These are phyloP conservation scores for Anaeromyces robustus DNA, from an alignment of 192 early-diverging fungal genomes.

Conservation along the genomic window DNA sequence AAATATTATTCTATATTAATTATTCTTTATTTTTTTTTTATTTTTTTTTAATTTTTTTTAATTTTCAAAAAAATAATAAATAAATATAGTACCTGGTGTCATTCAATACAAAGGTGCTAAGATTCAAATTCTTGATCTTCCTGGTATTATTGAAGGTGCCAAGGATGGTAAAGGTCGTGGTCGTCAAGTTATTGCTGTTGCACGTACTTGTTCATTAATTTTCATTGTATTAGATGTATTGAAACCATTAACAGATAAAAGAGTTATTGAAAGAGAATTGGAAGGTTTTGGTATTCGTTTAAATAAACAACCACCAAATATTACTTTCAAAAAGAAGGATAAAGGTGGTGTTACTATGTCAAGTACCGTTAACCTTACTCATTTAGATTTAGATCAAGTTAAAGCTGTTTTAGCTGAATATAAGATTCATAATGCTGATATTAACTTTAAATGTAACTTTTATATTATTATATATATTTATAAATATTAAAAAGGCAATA, in stretches of 20 bases:
- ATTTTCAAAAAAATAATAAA: too few species aligned
- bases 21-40: too few species aligned
- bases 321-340: conserved; percentile 93
- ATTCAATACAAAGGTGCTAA: conserved; percentile 94
- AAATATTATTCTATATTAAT: too few species aligned
- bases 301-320: conserved; percentile 92
- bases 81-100: neutral
- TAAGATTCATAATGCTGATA: conserved; percentile 90
- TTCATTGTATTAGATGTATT: conserved; percentile 94
- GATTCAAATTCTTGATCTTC: conserved; percentile 96
- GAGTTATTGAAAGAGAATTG: conserved; percentile 87
- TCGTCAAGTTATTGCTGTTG: conserved; percentile 91
- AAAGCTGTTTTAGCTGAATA: conserved; percentile 92
- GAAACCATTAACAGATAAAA: conserved; percentile 89
- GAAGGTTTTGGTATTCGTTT: conserved; percentile 95
- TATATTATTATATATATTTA: too few species aligned
- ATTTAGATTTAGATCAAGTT: conserved; percentile 77
- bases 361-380: conserved; percentile 73
- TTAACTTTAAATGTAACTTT: conserved; percentile 73
- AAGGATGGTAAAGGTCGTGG: conserved; percentile 99
- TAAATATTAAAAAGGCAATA: too few species aligned
- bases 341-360: conserved; percentile 95
- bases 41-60: too few species aligned
- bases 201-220: conserved; percentile 91
- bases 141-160: conserved; percentile 94